These are phyloP conservation scores for Lodderomyces oxycetoniae DNA, from an alignment of 1,139 yeast genomes.

Conservation along the genomic window DNA sequence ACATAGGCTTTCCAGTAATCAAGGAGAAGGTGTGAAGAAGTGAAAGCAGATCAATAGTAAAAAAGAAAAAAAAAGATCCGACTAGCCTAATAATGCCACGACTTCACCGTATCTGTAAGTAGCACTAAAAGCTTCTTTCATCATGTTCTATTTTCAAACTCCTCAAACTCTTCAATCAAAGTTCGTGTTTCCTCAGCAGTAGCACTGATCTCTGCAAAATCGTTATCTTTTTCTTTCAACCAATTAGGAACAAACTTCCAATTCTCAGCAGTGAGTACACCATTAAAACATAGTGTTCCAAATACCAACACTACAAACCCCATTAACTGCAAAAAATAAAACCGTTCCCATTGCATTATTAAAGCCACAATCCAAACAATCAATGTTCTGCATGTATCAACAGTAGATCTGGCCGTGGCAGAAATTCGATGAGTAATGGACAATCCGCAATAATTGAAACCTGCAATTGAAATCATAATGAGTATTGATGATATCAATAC, in stretches of 20 bases:
- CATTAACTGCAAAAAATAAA: slow-evolving; percentile 53
- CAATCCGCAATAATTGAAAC: slow-evolving; percentile 72
- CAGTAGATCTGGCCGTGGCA: slow-evolving; percentile 76
- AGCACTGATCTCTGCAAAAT: slow-evolving; percentile 20
- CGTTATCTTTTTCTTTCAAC: slow-evolving; percentile 25
- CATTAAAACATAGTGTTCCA: slow-evolving; percentile 75
- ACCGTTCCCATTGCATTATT: slow-evolving; percentile 74
- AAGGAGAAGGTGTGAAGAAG: too few relatives aligned
- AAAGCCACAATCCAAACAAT: slow-evolving; percentile 71
- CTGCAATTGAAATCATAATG: slow-evolving; percentile 69
- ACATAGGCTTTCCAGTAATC: too few relatives aligned
- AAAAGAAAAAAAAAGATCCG: too few relatives aligned
- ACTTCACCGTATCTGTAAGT: too few relatives aligned
- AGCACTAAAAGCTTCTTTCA: too few relatives aligned
- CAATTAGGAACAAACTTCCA: slow-evolving; percentile 45
- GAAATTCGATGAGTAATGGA: slow-evolving; percentile 61
- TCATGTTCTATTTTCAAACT: slow-evolving; percentile 2
- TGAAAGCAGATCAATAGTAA: too few relatives aligned
- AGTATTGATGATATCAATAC: slow-evolving; percentile 52
- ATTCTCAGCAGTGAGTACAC: slow-evolving; percentile 50
- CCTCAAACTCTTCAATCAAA: slow-evolving; percentile 2
- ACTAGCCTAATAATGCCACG: too few relatives aligned
- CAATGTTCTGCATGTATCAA: slow-evolving; percentile 73
- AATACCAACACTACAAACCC: slow-evolving; percentile 65
- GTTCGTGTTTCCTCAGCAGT: slow-evolving; percentile 12